Evolutionary conservation across 306 rosid species (phyloP), one percentile per base, ranked within the genome.

Genomic region (Cucumis melo): DNA sequence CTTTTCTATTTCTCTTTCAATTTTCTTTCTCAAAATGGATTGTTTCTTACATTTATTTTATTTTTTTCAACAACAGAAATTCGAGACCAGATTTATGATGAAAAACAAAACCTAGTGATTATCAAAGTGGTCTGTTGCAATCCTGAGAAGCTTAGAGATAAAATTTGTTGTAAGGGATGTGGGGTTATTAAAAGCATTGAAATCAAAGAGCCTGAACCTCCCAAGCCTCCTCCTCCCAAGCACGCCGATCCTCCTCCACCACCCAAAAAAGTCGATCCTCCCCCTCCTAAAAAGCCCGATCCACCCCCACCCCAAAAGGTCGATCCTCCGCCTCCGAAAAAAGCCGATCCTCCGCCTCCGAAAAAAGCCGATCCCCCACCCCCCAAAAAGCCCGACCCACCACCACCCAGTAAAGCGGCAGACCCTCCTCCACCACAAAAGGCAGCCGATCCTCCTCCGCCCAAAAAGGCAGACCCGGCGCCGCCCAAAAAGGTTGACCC

Each of bases 71-170:
- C 89, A 81, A 83, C 62, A 94, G 98, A 93, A 86, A 90, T 93
- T 85, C 93, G 87, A 83, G 92, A 84, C 82, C 91, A 88, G 82
- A 53, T 27, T 17, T 91, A 78, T 78, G 86, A 87, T 17, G 90
- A 91, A 41, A 88, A 91, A 81, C 66, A 80, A 7, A 87, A 86
- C 80, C 50, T 10, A 0, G 96, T 93, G 84, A 2, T 15, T 4
- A 87, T 91, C 84, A 90, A 73, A 34, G 98, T 93, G 68, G 89
- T 88, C 0, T 90, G 97, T 19, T 90, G 96, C 36, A 77, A 78
- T 64, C 98, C 97, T 1, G 98, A 93, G 58, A 93, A 85, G 82
- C 85, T 93, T 2, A 81, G 86, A 72, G 88, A 87, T 68, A 88
- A 87, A 75, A 74, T 91, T 16, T 84, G 89, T 38, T 73, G 29